Evolutionary conservation across 2,329 filamentous ascomycete species (phyloP), one percentile per base, ranked within the genome.

Genomic region (Aspergillus costaricaensis): DNA sequence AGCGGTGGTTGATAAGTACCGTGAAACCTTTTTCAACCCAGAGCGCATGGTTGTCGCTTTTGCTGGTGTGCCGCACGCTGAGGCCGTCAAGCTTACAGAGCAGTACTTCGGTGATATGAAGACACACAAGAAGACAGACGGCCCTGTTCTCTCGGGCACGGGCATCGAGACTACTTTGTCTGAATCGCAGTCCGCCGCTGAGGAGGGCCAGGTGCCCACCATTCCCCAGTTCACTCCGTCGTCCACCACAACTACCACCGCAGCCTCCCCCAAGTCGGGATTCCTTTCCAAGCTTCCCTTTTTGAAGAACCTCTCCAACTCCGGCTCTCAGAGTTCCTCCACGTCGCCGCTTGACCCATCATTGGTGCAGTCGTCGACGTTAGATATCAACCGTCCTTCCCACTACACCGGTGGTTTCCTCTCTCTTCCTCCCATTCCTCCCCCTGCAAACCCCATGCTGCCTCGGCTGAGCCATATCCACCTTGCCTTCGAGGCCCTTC

Each of bases 391-490:
- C 57, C 78, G 82, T 55, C 85, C 91, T 1, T 86, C 94, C 8
- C 89, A 89, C 72, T 99, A 99, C 78, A 98, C 94, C 0, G 95
- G 95, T 70, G 95, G 95, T 57, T 96, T 96, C 80, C 86, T 96
- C 62, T 89, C 91, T 1, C 87, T 96, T 10, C 92, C 92, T 1
- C 83, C 88, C 0, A 89, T 95, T 51, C 91, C 92, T 3, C 89
- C 90, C 0, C 91, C 91, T 0, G 80, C 85, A 1, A 93, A 91
- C 77, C 91, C 92, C 25, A 88, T 88, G 72, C 82, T 91, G 59
- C 92, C 91, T 30, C 86, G 88, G 57, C 88, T 97, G 68, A 96
- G 91, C 19, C 91, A 99, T 77, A 93, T 99, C 69, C 92, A 98
- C 80, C 85, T 99, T 67, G 93, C 92, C 60, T 98, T 99, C 70